Conservation (phyloP, 2,329 filamentous ascomycete genomes). For the Thielaviopsis musarum region DNA sequence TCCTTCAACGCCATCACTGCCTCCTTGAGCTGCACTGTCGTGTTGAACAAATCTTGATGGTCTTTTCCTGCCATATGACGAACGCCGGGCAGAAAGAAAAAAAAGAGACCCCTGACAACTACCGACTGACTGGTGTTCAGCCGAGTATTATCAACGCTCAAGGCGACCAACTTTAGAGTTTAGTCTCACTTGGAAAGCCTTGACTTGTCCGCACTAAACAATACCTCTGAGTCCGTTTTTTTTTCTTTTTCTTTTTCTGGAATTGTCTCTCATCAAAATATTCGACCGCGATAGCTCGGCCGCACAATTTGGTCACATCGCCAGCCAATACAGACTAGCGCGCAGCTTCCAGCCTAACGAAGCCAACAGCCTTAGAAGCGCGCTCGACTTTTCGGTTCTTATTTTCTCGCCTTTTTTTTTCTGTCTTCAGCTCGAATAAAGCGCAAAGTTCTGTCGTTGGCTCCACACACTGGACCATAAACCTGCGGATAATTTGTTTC, state of each 20-base stretch:
- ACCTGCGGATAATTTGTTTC: background rate
- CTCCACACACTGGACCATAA: background rate
- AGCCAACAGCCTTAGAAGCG: background rate
- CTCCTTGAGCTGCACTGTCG: background rate
- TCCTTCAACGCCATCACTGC: background rate
- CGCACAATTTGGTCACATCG: background rate
- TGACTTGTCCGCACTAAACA: background rate
- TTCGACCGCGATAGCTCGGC: background rate
- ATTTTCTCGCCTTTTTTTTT: background rate
- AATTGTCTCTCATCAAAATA: background rate
- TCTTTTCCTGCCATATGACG: background rate
- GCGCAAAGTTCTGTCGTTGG: background rate
- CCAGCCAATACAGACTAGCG: background rate
- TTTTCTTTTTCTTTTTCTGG: background rate
- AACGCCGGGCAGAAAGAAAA: background rate
- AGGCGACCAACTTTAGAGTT: background rate
- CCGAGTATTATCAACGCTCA: background rate
- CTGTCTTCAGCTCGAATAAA: background rate
- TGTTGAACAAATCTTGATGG: background rate
- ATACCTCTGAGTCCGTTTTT: background rate
- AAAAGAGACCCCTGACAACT: background rate
- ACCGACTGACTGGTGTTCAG: background rate
- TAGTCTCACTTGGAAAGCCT: background rate
- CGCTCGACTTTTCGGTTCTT: background rate
- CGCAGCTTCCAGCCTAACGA: background rate